Base-by-base conservation (phyloP, 2,329 filamentous ascomycete species). In the Sporothrix globosa region DNA sequence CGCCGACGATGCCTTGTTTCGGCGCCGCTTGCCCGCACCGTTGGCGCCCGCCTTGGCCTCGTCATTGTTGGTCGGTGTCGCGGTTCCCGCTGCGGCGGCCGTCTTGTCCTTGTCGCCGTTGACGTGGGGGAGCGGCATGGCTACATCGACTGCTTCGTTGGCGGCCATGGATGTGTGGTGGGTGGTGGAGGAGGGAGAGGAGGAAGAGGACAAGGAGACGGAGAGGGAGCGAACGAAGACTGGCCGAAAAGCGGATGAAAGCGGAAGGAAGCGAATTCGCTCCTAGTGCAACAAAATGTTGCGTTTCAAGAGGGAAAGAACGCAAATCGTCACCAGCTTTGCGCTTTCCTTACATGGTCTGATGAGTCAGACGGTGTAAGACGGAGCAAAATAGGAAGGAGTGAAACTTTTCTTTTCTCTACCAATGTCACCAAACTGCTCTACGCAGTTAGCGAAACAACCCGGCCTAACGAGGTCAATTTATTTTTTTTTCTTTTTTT, bases 1-100 rank as follows among this genome's bases (percentile, higher is more conserved):
- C 44, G 44, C 46, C 63, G 63, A 52, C 21, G 58, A 44, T 13
- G 58, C 44, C 58, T 63, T 89, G 52, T 65, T 58, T 21, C 66
- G 60, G 60, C 70, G 70, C 19, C 41, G 61, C 52, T 67, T 65
- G 52, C 61, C 41, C 10, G 10, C 41, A 3, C 41, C 52, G 27
- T 46, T 65, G 41, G 19, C 24, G 50, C 30, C 30, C 24, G 19
- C 17, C 41, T 65, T 65, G 41, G 46, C 27, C 39, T 27, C 67
- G 17, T 67, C 66, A 19, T 44, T 13, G n/a, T 52, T 39, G 30
- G n/a, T 41, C 6, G 63, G 30, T 19, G 48, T 53, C 30, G 63
- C 11, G n/a, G 61, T 21, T 6, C 41, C 63, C 48, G 65, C 11
- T 17, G 24, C 41, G n/a, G 50, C 50, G 6, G n/a, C 53, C n/a